These are phyloP conservation scores for Trypanosomatidae sp. DNA, from an alignment of 208 protist species.

Conservation along the genomic window DNA sequence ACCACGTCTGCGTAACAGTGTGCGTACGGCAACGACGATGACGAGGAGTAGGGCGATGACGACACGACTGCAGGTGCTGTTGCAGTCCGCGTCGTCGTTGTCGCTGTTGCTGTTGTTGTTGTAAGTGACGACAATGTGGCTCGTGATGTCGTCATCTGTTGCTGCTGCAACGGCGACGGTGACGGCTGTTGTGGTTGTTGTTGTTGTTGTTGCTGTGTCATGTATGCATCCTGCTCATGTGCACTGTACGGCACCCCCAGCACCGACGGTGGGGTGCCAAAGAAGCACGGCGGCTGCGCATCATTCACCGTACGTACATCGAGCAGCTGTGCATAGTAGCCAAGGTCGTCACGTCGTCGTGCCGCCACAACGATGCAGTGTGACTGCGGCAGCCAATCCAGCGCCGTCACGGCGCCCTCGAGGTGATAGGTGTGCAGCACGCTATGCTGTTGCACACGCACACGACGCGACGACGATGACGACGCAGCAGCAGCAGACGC, in stretches of 20 bases:
- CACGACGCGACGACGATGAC: neutral
- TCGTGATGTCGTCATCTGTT: too few species aligned
- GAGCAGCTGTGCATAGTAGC: constrained; percentile 49
- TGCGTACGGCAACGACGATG: constrained; percentile 3
- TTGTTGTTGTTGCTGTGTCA: too few species aligned
- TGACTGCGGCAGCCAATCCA: constrained; percentile 55
- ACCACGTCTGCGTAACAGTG: constrained; percentile 46
- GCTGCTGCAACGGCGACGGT: too few species aligned
- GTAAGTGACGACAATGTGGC: too few species aligned
- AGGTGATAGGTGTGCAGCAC: constrained; percentile 15
- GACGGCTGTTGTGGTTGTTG: too few species aligned
- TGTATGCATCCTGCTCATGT: neutral
- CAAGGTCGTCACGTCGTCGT: constrained; percentile 19
- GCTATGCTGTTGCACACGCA: constrained; percentile 1
- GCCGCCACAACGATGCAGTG: constrained; percentile 44
- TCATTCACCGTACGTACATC: constrained; percentile 48
- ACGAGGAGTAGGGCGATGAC: too few species aligned
- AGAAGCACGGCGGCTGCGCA: constrained; percentile 30
- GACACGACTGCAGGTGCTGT: too few species aligned
- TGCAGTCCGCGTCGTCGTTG: too few species aligned
- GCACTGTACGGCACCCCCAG: constrained; percentile 8
- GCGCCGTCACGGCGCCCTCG: constrained; percentile 30
- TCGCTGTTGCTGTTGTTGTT: too few species aligned
- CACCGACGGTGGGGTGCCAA: constrained; percentile 21
- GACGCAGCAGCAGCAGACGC: too few species aligned